phyloP scores from a whole-genome alignment of 495 filamentous ascomycete genomes.

The Apodospora peruviana region DNA sequence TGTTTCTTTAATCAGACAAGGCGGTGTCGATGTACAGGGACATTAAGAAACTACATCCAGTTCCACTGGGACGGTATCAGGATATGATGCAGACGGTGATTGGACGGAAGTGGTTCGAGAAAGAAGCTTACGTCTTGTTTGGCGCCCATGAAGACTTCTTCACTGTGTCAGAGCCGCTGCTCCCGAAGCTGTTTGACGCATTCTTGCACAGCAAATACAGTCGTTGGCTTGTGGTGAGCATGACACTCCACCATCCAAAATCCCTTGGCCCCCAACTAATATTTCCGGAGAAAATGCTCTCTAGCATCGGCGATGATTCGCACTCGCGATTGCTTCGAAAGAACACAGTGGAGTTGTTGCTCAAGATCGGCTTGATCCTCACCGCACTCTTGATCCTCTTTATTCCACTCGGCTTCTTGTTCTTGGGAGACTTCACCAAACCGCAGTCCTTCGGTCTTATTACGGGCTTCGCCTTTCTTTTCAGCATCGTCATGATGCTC shows the following conservation, averaged over 20 bases:
- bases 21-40: neutral
- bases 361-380: neutral
- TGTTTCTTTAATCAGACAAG: neutral
- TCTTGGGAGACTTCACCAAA: neutral
- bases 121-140: slow-evolving; percentile 1
- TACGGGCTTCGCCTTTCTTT: neutral
- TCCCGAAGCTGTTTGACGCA: neutral
- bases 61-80: neutral
- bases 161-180: neutral
- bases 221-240: slow-evolving; percentile 1
- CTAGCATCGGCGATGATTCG: neutral
- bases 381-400: neutral
- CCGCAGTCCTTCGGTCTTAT: neutral
- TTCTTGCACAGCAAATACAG: neutral
- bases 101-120: neutral
- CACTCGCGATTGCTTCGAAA: neutral
- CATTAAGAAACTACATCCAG: neutral
- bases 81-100: neutral
- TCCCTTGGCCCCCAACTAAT: neutral
- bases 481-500: neutral
- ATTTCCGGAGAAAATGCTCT: neutral
- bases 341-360: neutral
- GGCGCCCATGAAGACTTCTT: neutral
- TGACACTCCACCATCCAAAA: neutral
- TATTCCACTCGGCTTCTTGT: neutral